These are phyloP conservation scores for Ceratobasidium theobromae DNA, from an alignment of 1,284 basidiomycete species.

Conservation along the genomic window DNA sequence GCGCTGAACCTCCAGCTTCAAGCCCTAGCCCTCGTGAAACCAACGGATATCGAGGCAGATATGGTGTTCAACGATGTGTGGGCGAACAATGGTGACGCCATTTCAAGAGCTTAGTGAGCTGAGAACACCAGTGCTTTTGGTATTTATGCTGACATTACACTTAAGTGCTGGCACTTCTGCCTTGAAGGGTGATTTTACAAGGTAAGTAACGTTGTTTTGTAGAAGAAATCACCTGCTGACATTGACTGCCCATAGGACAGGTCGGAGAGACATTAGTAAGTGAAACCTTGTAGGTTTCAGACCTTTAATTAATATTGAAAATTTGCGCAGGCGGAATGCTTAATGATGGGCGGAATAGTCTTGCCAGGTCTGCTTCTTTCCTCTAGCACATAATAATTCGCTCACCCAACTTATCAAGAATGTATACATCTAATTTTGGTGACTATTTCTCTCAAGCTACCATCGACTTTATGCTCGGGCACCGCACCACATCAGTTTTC, in stretches of 20 bases:
- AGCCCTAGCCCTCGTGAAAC: constrained; percentile 67
- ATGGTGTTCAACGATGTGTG: constrained; percentile 88
- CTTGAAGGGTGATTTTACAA: constrained; percentile 95
- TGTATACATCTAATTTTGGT: constrained; percentile 84
- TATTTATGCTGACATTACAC: neutral
- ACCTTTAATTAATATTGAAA: neutral
- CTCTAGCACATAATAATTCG: constrained; percentile 4
- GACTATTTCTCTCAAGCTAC: constrained; percentile 97
- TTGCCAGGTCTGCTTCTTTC: constrained; percentile 59
- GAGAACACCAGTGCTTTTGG: constrained; percentile 44
- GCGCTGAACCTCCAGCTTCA: constrained; percentile 79
- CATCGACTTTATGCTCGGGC: constrained; percentile 88
- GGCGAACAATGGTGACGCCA: constrained; percentile 94
- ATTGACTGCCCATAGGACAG: constrained; percentile 60
- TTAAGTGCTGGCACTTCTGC: constrained; percentile 83
- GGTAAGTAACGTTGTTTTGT: constrained; percentile 48
- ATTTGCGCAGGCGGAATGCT: constrained; percentile 65
- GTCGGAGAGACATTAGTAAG: constrained; percentile 78
- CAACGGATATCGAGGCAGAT: constrained; percentile 62
- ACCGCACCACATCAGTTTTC: constrained; percentile 82
- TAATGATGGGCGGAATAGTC: constrained; percentile 90
- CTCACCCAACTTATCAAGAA: constrained; percentile 45
- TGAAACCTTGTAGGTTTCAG: neutral
- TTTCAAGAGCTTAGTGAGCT: constrained; percentile 80
- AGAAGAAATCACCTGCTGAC: neutral